These are phyloP conservation scores for Paradendryphiella salina DNA, from an alignment of 2,329 filamentous ascomycete genomes.

Conservation along the genomic window DNA sequence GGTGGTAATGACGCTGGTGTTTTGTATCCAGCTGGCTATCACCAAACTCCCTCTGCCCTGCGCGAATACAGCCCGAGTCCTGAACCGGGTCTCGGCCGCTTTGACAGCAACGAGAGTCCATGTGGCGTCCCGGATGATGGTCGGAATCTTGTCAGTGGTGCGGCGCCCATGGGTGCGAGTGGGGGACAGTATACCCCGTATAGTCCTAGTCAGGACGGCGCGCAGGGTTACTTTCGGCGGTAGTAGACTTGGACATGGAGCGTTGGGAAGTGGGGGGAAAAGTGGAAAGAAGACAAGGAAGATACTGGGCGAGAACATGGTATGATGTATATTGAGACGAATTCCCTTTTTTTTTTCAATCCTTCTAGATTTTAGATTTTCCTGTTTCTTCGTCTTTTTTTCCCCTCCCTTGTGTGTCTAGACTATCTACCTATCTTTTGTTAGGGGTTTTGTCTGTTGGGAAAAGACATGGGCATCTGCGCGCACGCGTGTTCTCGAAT, in stretches of 20 bases:
- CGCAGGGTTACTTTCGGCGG: constrained; percentile 29
- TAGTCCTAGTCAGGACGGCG: constrained; percentile 28
- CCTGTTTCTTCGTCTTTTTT: neutral
- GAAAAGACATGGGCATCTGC: too few relatives aligned
- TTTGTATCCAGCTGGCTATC: constrained; percentile 54
- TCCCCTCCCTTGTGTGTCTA: neutral
- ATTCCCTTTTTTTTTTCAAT: constrained; percentile 1
- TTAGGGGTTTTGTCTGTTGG: too few relatives aligned
- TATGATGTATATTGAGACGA: constrained; percentile 11
- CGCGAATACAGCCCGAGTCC: constrained; percentile 51
- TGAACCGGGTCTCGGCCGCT: constrained; percentile 22
- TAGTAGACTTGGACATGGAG: neutral
- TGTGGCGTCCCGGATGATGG: constrained; percentile 33
- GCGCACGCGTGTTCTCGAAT: too few relatives aligned
- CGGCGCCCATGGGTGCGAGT: constrained; percentile 41
- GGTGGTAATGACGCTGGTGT: constrained; percentile 38
- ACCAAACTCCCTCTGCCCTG: constrained; percentile 49
- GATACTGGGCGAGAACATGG: too few relatives aligned
- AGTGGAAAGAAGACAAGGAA: neutral
- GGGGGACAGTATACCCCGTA: constrained; percentile 33
- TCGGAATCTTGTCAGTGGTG: constrained; percentile 28
- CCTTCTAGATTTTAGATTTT: too few relatives aligned
- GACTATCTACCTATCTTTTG: too few relatives aligned
- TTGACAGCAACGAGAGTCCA: constrained; percentile 29
- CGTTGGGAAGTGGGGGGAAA: neutral